Percentiles rank a stretch among this genome's conserved stretches.
Evolutionary conservation across 2,329 filamentous ascomycete species (phyloP).

Genomic region (Trichoderma sp.): DNA sequence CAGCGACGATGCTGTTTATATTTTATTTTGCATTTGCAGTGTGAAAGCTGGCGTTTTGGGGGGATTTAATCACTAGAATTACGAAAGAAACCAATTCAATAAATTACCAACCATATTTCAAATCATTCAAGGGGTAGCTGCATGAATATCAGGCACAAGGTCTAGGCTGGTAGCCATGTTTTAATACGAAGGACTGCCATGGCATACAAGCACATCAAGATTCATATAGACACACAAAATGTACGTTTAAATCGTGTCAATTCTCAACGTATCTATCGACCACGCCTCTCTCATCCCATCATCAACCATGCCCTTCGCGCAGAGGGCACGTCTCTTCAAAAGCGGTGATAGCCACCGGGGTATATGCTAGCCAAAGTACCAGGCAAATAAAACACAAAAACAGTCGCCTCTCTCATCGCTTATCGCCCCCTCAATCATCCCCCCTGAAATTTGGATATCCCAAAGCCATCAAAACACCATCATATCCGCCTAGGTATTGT

Average conservation of each 20-base stretch:
- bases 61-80: conserved; percentile 12
- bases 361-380: conserved; percentile 18
- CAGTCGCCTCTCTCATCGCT: background rate
- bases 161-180: background rate
- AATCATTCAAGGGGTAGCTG: background rate
- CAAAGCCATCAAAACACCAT: background rate
- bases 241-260: background rate
- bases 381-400: background rate
- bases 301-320: background rate
- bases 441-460: background rate
- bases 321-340: background rate
- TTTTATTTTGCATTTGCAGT: conserved; percentile 17
- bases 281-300: background rate
- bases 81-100: conserved; percentile 10
- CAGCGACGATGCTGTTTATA: conserved; percentile 3
- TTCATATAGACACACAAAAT: background rate
- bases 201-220: background rate
- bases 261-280: conserved; percentile 6
- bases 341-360: conserved; percentile 15
- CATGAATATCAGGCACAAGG: background rate
- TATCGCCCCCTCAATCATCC: background rate
- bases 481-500: background rate
- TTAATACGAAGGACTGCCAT: background rate
- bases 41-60: conserved; percentile 18
- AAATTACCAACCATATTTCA: background rate